phyloP scores from a whole-genome alignment of 768 basidiomycete species.

The Terana coerulea region DNA sequence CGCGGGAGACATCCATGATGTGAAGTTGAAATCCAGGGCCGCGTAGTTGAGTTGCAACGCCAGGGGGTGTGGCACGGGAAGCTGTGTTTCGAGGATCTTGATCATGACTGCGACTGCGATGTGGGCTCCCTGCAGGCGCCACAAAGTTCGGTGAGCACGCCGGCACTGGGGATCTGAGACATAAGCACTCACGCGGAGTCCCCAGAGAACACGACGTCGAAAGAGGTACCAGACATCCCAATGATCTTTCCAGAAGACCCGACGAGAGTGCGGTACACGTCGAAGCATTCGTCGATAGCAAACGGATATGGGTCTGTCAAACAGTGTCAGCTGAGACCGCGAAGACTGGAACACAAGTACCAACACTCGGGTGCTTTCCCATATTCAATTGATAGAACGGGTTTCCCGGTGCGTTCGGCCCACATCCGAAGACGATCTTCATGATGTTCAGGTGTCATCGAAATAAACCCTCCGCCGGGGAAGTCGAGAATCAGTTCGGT shows the following conservation, averaged over 20 bases:
- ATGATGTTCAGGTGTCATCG: conserved; percentile 95
- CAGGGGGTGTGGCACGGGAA: conserved; percentile 63
- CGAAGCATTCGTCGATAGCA: conserved; percentile 93
- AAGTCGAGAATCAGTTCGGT: conserved; percentile 89
- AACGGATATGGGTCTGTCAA: conserved; percentile 90
- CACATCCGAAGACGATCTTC: conserved; percentile 89
- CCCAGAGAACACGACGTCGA: conserved; percentile 79
- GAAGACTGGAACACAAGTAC: conserved; percentile 23
- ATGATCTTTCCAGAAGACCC: conserved; percentile 77
- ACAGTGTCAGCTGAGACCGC: conserved; percentile 3
- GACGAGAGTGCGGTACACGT: conserved; percentile 77
- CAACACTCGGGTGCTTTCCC: conserved; percentile 96
- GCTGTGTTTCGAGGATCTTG: conserved; percentile 71
- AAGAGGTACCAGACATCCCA: conserved; percentile 81
- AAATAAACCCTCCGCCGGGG: conserved; percentile 95
- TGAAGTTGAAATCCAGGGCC: conserved; percentile 95
- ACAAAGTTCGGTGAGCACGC: conserved; percentile 10
- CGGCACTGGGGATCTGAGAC: neutral
- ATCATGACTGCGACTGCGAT: conserved; percentile 82
- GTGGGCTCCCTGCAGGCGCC: conserved; percentile 69
- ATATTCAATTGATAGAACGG: conserved; percentile 86
- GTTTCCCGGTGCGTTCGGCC: conserved; percentile 75
- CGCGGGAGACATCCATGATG: conserved; percentile 90
- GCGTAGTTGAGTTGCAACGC: conserved; percentile 89
- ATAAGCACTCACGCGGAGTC: conserved; percentile 87